Conservation (phyloP, 768 basidiomycete genomes). For the Lentinula guzmanii region DNA sequence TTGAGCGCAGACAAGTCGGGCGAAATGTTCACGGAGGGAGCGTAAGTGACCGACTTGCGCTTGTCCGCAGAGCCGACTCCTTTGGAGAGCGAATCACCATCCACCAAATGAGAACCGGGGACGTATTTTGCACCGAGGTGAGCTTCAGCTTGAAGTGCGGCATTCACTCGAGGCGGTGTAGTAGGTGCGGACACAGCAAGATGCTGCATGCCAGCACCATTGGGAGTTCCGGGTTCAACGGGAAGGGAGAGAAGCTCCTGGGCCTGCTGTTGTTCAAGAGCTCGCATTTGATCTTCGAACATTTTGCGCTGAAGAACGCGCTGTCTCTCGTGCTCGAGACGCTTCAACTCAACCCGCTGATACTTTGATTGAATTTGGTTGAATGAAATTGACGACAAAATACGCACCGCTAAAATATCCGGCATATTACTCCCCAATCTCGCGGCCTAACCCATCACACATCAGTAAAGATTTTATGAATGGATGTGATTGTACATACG, state of each 20-base stretch:
- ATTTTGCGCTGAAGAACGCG: conserved; percentile 79
- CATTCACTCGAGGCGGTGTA: conserved; percentile 76
- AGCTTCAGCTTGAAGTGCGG: conserved; percentile 56
- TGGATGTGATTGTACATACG: conserved; percentile 40
- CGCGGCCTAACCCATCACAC: conserved; percentile 51
- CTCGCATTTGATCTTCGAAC: conserved; percentile 97
- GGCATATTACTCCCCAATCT: conserved; percentile 81
- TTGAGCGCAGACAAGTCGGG: conserved; percentile 52
- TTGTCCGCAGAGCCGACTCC: conserved; percentile 73
- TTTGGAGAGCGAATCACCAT: conserved; percentile 58
- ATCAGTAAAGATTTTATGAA: conserved; percentile 9
- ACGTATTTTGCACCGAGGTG: conserved; percentile 36
- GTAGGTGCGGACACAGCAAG: conserved; percentile 87
- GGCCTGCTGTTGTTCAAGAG: conserved; percentile 85
- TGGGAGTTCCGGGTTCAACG: conserved; percentile 40
- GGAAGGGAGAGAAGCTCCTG: conserved; percentile 78
- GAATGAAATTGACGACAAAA: not conserved
- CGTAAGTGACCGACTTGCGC: conserved; percentile 83
- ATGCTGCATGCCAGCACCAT: conserved; percentile 53
- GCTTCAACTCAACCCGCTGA: conserved; percentile 86
- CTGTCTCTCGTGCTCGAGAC: conserved; percentile 88
- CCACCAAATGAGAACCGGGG: conserved; percentile 42
- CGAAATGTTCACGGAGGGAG: conserved; percentile 69
- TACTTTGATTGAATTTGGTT: conserved; percentile 5
- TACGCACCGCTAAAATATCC: conserved; percentile 79